Evolutionary conservation across 805 yeast genomes (phyloP).

Genomic region (Starmerella scarabaei): DNA sequence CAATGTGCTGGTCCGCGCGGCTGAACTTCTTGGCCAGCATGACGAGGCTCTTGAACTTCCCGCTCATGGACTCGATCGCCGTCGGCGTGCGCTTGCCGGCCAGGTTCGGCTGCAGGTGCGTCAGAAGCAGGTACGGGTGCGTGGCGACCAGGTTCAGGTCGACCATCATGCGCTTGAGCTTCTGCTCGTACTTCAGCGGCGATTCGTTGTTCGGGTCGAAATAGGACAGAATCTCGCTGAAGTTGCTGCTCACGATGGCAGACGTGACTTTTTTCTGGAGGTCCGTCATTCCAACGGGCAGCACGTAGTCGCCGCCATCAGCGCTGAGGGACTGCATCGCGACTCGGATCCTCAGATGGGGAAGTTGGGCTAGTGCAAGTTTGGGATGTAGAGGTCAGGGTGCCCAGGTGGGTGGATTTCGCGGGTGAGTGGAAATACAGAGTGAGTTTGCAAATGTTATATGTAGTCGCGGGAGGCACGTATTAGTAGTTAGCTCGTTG

Average conservation of each 20-base stretch:
- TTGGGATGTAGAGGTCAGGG: too few species aligned
- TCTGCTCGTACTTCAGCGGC: conserved; percentile 42
- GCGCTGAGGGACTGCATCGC: too few species aligned
- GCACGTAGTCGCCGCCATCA: conserved; percentile 13
- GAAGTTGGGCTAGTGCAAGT: too few species aligned
- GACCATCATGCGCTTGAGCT: conserved; percentile 52
- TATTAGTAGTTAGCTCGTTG: too few species aligned
- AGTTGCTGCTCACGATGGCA: conserved; percentile 82
- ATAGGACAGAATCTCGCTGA: conserved; percentile 76
- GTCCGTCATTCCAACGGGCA: conserved; percentile 20
- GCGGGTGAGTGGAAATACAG: too few species aligned
- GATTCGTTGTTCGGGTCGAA: conserved; percentile 48
- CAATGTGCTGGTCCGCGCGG: conserved; percentile 39
- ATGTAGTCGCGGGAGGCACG: too few species aligned
- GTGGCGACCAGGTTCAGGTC: conserved; percentile 72
- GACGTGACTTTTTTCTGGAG: conserved; percentile 78
- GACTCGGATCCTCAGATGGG: too few species aligned
- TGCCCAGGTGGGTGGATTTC: too few species aligned
- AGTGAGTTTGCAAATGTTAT: too few species aligned
- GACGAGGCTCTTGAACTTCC: conserved; percentile 57
- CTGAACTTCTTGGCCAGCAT: conserved; percentile 48
- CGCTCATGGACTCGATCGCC: conserved; percentile 48
- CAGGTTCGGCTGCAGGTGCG: conserved; percentile 59
- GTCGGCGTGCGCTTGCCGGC: conserved; percentile 50
- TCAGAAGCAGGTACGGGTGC: conserved; percentile 77